Evolutionary conservation across 306 rosid species (phyloP), one percentile per base, ranked within the genome.

Genomic region (Pachyrhizus erosus): DNA sequence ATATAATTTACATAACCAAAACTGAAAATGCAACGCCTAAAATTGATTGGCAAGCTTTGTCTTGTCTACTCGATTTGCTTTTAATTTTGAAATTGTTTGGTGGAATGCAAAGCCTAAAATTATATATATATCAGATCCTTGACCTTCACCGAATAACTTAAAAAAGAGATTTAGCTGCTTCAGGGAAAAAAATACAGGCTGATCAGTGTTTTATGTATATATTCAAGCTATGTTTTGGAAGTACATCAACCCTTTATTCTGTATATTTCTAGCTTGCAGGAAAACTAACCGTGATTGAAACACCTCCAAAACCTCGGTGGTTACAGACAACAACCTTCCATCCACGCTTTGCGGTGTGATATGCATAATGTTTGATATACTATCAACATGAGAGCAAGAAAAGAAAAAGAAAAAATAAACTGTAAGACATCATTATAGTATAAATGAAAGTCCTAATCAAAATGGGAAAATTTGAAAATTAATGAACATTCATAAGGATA

Each of bases 281-380:
- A 82, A 77, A 70, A 81, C 99, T 91, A 83, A 96, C 99, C 69
- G 99, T 96, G 72, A 96, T 84, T 58, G 99, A 86, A 85, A 96
- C 92, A 70, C 98, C 99, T 67, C 99, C 99, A 75, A 93, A 64
- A 39, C 99, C 98, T 81, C 98, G 90, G 85, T 93, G 99, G 86
- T 96, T 96, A 88, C 92, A 80, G 62, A 96, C 77, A 64, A 93
- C 93, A 57, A 90, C 91, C 40, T 92, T 85, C 99, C 99, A 96
- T 77, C 99, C 98, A 42, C 86, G 89, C 86, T 82, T 90, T 3
- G 92, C 96, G 0, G 91, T 91, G 80, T 81, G 69, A 84, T 87
- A 93, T 26, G 97, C 99, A 80, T 92, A 92, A 92, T 96, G 98
- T 88, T 89, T 92, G 82, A 96, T 78, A 84, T 96, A 96, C 99